Base-by-base conservation (phyloP, 305 asterid species). In the Rubia occidens region DNA sequence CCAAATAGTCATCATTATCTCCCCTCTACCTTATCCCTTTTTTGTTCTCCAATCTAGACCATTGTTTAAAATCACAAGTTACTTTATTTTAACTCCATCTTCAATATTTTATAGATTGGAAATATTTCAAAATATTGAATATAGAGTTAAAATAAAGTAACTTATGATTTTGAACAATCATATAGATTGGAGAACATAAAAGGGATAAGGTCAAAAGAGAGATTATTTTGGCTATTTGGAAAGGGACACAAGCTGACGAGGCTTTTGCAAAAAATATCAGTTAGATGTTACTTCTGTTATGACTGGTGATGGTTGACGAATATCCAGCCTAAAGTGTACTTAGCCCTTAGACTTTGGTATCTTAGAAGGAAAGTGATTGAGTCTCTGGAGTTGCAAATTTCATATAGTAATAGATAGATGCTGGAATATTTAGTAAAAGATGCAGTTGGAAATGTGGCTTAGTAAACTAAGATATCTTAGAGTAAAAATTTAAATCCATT, bases 241-340 rank as follows among this genome's bases (percentile, higher is more conserved):
- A 83, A 71, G 96, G 98, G 32, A 89, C 96, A 14, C 96, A 91
- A 69, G 95, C 95, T 0, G 97, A 91, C 44, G 95, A 89, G 82
- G 94, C 92, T 1, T 91, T 89, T 24, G 80, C 96, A 0, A 95
- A 91, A 68, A 90, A 95, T 91, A 87, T 80, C 91, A 86, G 76
- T 69, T 91, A 77, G 96, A 91, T 82, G 82, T 83, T 60, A 60
- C 43, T 43, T 11, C 80, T 0, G 17, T 79, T 1, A 82, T 86
- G 17, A 85, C 78, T 26, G 89, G 87, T 13, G 92, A 87, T 35
- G 96, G 0, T 67, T 91, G 5, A 75, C 86, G 0, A 83, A 84
- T 66, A 86, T 85, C 6, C 76, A 81, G 74, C 89, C 98, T 0
- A 91, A 89, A 82, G 95, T 91, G 18, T 91, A 89, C 66, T 62